phyloP scores from a whole-genome alignment of 2,329 filamentous ascomycete species.

The Teratosphaeria pseudoeucalypti region DNA sequence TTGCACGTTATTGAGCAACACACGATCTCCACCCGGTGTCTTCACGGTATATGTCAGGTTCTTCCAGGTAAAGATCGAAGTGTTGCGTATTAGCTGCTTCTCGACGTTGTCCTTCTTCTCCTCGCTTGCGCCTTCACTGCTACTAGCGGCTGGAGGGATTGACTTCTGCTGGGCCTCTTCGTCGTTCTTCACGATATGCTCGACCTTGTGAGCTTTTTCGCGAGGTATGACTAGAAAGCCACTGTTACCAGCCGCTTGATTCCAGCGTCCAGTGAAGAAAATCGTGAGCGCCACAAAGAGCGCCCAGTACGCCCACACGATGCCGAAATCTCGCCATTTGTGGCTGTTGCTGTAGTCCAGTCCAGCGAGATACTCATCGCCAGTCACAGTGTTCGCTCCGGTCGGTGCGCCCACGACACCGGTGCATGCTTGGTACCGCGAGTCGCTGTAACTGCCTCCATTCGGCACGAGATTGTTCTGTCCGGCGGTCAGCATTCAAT shows the following conservation, averaged over 20 bases:
- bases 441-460: not conserved
- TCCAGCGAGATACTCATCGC: slow-evolving; percentile 50
- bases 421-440: slow-evolving; percentile 22
- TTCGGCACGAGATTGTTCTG: not conserved
- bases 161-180: not conserved
- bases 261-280: slow-evolving; percentile 48
- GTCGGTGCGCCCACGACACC: slow-evolving; percentile 47
- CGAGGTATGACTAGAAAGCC: slow-evolving; percentile 45
- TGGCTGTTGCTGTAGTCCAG: slow-evolving; percentile 37
- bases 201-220: not conserved
- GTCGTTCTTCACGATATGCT: not conserved
- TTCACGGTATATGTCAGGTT: slow-evolving; percentile 42
- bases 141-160: not conserved
- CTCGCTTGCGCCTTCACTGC: not conserved
- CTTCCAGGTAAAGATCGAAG: slow-evolving; percentile 72
- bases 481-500: not conserved
- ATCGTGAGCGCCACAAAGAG: slow-evolving; percentile 51
- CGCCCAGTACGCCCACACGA: slow-evolving; percentile 55
- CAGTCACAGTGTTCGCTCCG: slow-evolving; percentile 46
- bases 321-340: slow-evolving; percentile 52
- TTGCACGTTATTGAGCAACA: slow-evolving; percentile 36
- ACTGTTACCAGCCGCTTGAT: slow-evolving; percentile 25
- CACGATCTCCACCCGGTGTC: slow-evolving; percentile 34
- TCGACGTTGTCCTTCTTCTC: slow-evolving; percentile 43
- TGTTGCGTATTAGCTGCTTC: slow-evolving; percentile 54